Conservation (phyloP, 1,284 basidiomycete species). For the Flammula alnicola region DNA sequence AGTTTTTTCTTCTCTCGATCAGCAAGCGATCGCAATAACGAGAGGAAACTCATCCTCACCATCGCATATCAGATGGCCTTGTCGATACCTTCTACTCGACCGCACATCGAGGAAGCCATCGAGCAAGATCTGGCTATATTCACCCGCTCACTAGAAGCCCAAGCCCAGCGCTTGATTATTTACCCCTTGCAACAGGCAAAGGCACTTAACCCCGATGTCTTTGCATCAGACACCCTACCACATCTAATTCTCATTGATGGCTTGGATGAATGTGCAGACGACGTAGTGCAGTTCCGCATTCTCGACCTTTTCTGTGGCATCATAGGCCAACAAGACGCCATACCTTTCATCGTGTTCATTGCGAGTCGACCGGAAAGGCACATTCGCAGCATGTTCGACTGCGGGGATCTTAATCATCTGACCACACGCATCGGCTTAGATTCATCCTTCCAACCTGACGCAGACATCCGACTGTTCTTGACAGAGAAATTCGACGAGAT, state of each 20-base stretch:
- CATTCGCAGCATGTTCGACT: too few relatives aligned
- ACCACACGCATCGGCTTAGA: too few relatives aligned
- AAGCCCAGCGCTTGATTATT: conserved; percentile 18
- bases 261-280: conserved; percentile 19
- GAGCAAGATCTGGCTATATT: conserved; percentile 22
- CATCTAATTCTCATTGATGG: conserved; percentile 23
- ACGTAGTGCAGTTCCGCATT: conserved; percentile 4
- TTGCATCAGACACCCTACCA: too few relatives aligned
- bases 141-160: conserved; percentile 12
- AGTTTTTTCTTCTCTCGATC: conserved; percentile 26
- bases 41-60: conserved; percentile 22
- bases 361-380: conserved; percentile 27
- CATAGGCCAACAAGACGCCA: neutral
- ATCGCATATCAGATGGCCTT: conserved; percentile 33
- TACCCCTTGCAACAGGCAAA: conserved; percentile 13
- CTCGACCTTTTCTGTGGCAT: conserved; percentile 1
- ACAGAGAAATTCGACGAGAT: neutral
- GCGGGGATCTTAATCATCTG: too few relatives aligned
- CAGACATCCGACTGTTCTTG: conserved; percentile 2
- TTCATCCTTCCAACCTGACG: neutral
- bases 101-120: conserved; percentile 6
- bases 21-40: conserved; percentile 14
- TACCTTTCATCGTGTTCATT: conserved; percentile 22
- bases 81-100: conserved; percentile 18
- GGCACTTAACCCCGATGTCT: neutral